These are phyloP conservation scores for Kwoniella sp. DNA, from an alignment of 768 basidiomycete species.

Conservation along the genomic window DNA sequence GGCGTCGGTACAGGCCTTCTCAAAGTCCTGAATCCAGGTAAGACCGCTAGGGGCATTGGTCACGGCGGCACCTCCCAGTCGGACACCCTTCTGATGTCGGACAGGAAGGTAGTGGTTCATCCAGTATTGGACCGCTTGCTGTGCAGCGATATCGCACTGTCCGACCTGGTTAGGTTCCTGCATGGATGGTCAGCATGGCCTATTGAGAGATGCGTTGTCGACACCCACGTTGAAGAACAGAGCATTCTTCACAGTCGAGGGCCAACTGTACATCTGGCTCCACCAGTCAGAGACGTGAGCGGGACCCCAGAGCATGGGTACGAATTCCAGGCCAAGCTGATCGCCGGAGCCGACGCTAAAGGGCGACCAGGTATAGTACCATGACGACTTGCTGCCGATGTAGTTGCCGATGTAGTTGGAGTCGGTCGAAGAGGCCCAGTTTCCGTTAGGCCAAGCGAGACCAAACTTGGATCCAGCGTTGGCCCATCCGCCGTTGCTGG, in stretches of 20 bases:
- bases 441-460: slow-evolving; percentile 64
- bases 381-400: slow-evolving; percentile 53
- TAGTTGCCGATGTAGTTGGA: slow-evolving; percentile 56
- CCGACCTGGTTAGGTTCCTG: slow-evolving; percentile 63
- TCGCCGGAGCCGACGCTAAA: slow-evolving; percentile 52
- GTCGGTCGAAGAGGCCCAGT: slow-evolving; percentile 45
- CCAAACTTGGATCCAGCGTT: slow-evolving; percentile 56
- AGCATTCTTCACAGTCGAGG: slow-evolving; percentile 51
- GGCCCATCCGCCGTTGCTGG: slow-evolving; percentile 22
- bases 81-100: slow-evolving; percentile 57
- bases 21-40: slow-evolving; percentile 63
- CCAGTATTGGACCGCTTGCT: slow-evolving; percentile 59
- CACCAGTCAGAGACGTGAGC: slow-evolving; percentile 51
- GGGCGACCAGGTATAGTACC: slow-evolving; percentile 67
- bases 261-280: slow-evolving; percentile 54
- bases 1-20: slow-evolving; percentile 53
- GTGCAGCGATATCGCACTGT: slow-evolving; percentile 62
- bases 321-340: slow-evolving; percentile 56
- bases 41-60: slow-evolving; percentile 61
- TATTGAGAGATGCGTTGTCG: background rate
- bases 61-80: slow-evolving; percentile 62
- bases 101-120: slow-evolving; percentile 61
- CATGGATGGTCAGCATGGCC: slow-evolving; percentile 1
- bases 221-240: slow-evolving; percentile 71
- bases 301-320: slow-evolving; percentile 69